Conservation (phyloP, 495 filamentous ascomycete species). For the Neurospora tetraspora region DNA sequence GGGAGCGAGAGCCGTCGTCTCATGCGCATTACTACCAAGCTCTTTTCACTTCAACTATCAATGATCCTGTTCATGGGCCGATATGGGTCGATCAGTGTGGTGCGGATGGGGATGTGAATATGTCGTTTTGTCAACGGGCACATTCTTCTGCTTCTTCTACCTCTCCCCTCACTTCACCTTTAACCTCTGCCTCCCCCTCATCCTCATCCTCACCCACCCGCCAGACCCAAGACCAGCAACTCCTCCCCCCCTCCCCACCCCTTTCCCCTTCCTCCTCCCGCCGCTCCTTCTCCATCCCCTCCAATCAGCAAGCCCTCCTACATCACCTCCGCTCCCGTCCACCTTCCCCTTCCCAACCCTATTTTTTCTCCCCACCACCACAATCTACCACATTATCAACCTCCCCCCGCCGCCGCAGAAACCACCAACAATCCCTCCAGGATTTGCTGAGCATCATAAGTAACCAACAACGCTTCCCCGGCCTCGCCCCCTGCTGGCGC, state of each 20-base stretch:
- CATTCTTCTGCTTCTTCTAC: neutral
- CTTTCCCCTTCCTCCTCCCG: neutral
- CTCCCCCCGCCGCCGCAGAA: neutral
- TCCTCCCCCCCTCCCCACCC: neutral
- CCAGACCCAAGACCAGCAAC: neutral
- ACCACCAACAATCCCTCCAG: neutral
- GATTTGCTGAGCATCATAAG: neutral
- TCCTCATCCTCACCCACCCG: neutral
- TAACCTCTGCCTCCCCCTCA: neutral
- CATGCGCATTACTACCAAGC: neutral
- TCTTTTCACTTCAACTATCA: slow-evolving; percentile 1
- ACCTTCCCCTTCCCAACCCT: neutral
- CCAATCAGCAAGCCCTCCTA: neutral
- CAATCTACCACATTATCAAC: too few species aligned
- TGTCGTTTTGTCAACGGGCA: slow-evolving; percentile 24
- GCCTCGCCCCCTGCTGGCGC: slow-evolving; percentile 42
- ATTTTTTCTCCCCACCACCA: neutral
- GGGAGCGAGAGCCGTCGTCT: neutral
- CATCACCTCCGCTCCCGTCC: neutral
- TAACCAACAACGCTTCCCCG: slow-evolving; percentile 18
- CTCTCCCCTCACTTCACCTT: neutral
- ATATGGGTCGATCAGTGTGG: slow-evolving; percentile 40
- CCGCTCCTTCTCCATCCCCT: neutral
- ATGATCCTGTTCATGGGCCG: slow-evolving; percentile 38
- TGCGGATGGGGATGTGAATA: slow-evolving; percentile 35